These are phyloP conservation scores for Speleostelium caveatum DNA, from an alignment of 78 protist species.

Conservation along the genomic window DNA sequence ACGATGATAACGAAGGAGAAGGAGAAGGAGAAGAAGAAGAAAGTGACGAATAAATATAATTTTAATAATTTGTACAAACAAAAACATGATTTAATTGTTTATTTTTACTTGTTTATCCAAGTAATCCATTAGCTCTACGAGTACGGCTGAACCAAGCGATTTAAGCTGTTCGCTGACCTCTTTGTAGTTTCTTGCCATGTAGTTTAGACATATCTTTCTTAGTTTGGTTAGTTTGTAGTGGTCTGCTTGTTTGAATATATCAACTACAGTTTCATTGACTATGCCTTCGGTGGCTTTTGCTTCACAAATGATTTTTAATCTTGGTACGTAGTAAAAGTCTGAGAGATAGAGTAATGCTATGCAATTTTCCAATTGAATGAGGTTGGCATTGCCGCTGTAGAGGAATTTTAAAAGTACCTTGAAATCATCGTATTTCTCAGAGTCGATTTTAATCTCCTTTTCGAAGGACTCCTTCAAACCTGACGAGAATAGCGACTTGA, in stretches of 20 bases:
- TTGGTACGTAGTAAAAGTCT: constrained; percentile 36
- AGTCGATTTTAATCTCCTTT: constrained; percentile 30
- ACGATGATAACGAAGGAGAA: not conserved
- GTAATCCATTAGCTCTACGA: constrained; percentile 18
- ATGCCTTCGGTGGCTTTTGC: constrained; percentile 62
- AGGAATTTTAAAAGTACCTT: constrained; percentile 9
- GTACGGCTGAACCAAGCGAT: not conserved
- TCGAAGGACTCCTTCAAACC: constrained; percentile 58
- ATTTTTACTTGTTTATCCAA: not conserved
- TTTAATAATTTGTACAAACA: not conserved
- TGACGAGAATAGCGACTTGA: constrained; percentile 28
- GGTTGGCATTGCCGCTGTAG: constrained; percentile 39
- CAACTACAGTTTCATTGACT: constrained; percentile 35
- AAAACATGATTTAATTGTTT: not conserved
- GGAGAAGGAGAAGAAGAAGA: not conserved
- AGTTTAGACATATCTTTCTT: constrained; percentile 32
- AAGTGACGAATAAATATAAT: no score
- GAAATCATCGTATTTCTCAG: constrained; percentile 33
- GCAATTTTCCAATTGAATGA: constrained; percentile 40
- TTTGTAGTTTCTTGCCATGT: constrained; percentile 52
- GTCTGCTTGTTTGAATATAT: constrained; percentile 56
- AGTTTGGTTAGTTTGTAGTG: constrained; percentile 34
- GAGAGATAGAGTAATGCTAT: constrained; percentile 49
- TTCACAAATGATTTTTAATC: constrained; percentile 69
- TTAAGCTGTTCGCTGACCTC: constrained; percentile 19